Evolutionary conservation across 305 asterid species (phyloP), one percentile per base, ranked within the genome.

Genomic region (Fraxinus angustifolia): DNA sequence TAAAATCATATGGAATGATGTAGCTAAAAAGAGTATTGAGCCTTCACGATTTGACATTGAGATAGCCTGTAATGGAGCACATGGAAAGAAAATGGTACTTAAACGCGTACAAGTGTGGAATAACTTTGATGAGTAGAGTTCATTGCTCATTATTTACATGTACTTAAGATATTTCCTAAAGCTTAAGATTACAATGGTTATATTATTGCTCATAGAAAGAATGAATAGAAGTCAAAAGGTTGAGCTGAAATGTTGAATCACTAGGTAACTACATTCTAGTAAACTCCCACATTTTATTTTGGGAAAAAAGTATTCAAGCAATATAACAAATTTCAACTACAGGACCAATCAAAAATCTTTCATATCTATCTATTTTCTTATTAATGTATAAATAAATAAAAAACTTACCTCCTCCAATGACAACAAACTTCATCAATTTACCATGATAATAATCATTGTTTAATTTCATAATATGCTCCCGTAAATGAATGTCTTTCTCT

Each of bases 371-470:
- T 50, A 77, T n/a, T 38, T 73, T 48, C 45, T n/a, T 75, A 42
- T 40, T 48, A 35, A 50, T 3, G 73, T 19, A 31, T 23, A 10
- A 21, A 21, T 11, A 42, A 40, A 40, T 0, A 50, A 79, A 81
- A 81, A 60, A 58, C 87, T 78, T 87, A 93, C 99, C 99, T 82
- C 97, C 98, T 65, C 98, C 99, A 76, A 96, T 93, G 79, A 96
- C 88, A 75, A 90, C 97, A 79, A 96, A 94, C 89, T 96, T 96
- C 99, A 96, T 93, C 78, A 88, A 87, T 85, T 91, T 97, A 84
- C 98, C 99, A 84, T 81, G 82, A 84, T 94, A 94, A 75, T 92
- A 40, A 48, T 92, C 96, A 83, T 87, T 84, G 89, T 96, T 93
- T 83, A 96, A 83, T 80, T 90, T 90, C 86, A 94, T 78, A 87